phyloP scores from a whole-genome alignment of 2,329 filamentous ascomycete species.

The Arthroderma sp. region DNA sequence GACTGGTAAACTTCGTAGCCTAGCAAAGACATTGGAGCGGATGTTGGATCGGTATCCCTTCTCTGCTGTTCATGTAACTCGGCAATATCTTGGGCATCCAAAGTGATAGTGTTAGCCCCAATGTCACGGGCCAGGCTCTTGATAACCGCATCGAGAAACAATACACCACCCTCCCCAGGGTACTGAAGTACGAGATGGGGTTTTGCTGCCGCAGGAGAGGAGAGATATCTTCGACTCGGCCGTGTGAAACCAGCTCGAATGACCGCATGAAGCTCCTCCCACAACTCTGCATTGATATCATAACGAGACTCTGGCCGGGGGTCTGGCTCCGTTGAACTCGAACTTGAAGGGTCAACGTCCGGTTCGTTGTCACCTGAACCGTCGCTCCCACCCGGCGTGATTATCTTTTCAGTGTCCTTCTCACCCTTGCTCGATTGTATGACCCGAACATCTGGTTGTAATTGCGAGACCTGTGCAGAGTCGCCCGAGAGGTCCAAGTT shows the following conservation, averaged over 20 bases:
- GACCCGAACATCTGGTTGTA: constrained; percentile 4
- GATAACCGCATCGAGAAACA: constrained; percentile 48
- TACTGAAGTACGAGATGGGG: constrained; percentile 48
- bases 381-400: constrained; percentile 16
- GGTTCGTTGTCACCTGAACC: constrained; percentile 14
- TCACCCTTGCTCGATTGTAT: constrained; percentile 1
- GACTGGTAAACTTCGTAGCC: constrained; percentile 43
- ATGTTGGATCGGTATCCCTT: constrained; percentile 20
- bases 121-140: constrained; percentile 48
- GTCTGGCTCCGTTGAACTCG: not conserved
- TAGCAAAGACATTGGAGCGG: constrained; percentile 24
- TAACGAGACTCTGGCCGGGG: constrained; percentile 5
- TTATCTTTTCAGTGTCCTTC: constrained; percentile 9
- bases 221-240: constrained; percentile 26
- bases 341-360: not conserved
- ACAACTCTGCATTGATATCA: constrained; percentile 25
- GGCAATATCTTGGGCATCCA: constrained; percentile 35
- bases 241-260: constrained; percentile 38
- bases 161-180: constrained; percentile 41
- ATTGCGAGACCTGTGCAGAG: constrained; percentile 7
- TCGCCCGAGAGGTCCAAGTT: constrained; percentile 19
- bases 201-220: constrained; percentile 37
- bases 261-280: constrained; percentile 38
- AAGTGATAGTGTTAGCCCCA: constrained; percentile 28
- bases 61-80: constrained; percentile 30